phyloP scores from a whole-genome alignment of 2,329 filamentous ascomycete species.

The Cladophialophora psammophila region DNA sequence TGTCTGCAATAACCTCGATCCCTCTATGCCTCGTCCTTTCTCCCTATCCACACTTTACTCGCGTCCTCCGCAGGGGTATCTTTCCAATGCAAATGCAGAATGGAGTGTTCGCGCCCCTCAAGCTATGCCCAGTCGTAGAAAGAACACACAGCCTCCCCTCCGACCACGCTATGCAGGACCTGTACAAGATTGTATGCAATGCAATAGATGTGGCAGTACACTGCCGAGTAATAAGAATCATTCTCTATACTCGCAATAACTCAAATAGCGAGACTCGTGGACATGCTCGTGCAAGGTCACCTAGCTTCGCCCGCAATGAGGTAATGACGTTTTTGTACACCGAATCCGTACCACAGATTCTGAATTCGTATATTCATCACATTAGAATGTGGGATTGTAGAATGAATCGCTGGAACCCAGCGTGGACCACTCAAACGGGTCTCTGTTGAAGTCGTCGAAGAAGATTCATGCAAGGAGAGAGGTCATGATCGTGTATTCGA shows the following conservation, averaged over 20 bases:
- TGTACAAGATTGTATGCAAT: slow-evolving; percentile 32
- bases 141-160: slow-evolving; percentile 15
- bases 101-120: slow-evolving; percentile 26
- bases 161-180: slow-evolving; percentile 37
- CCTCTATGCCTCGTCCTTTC: neutral
- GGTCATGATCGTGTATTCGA: slow-evolving; percentile 42
- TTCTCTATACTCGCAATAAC: slow-evolving; percentile 17
- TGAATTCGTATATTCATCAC: slow-evolving; percentile 29
- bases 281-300: slow-evolving; percentile 17
- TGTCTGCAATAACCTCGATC: neutral
- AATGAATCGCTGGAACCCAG: slow-evolving; percentile 11
- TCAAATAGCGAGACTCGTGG: slow-evolving; percentile 8
- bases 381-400: slow-evolving; percentile 26
- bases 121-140: slow-evolving; percentile 24
- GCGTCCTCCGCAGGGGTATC: slow-evolving; percentile 40
- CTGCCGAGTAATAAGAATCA: slow-evolving; percentile 12
- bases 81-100: slow-evolving; percentile 41
- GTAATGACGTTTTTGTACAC: slow-evolving; percentile 28
- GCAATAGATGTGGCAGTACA: slow-evolving; percentile 27
- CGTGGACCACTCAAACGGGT: neutral
- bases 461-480: neutral
- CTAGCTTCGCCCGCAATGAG: slow-evolving; percentile 9
- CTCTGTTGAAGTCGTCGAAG: neutral
- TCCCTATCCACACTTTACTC: slow-evolving; percentile 17
- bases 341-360: slow-evolving; percentile 22